Evolutionary conservation across 371 early-diverging fungal species (phyloP), one percentile per base, ranked within the genome.

Genomic region (Rhizopus delemar): DNA sequence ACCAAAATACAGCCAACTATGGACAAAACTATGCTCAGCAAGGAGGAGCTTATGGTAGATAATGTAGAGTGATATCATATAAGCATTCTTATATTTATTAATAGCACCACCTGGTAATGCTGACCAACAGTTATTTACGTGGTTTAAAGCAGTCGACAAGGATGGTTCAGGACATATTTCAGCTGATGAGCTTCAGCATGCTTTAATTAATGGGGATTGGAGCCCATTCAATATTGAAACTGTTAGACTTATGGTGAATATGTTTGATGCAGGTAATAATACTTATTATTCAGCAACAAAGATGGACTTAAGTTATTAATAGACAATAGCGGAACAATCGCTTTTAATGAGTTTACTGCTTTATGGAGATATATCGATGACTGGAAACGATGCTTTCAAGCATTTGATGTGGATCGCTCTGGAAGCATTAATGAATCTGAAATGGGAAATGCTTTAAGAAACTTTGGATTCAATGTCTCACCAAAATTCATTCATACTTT

Each of bases 281-380:
- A 22, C 22, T 22, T 0, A 59, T 41, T 32, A 12, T 35, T 35
- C 34, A 3, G 2, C 16, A 35, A 33, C 43, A 29, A 41, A 7
- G 5, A 36, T 6, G 11, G 2, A 36, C 22, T 22, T 22, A 22
- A 22, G 22, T 22, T 22, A 22, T 22, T 22, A 22, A 22, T 22
- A 73, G 80, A 80, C 54, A 73, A 77, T 35, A 77, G 73, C 45
- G 92, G 93, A 13, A 85, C 83, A 8, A 86, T 93, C 48, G 71
- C 79, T 39, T 91, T 92, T 67, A 82, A 88, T 60, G 93, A 94
- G 57, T 94, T 94, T 69, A 63, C 81, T 62, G 89, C 89, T 9
- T 74, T 94, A 39, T 89, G 86, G 85, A 77, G 76, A 58, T 89
- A 89, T 62, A 87, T 89, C 55, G 85, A 86, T 34, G 85, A 86